These are phyloP conservation scores for Arthromyces matolae DNA, from an alignment of 768 basidiomycete genomes.

Conservation along the genomic window DNA sequence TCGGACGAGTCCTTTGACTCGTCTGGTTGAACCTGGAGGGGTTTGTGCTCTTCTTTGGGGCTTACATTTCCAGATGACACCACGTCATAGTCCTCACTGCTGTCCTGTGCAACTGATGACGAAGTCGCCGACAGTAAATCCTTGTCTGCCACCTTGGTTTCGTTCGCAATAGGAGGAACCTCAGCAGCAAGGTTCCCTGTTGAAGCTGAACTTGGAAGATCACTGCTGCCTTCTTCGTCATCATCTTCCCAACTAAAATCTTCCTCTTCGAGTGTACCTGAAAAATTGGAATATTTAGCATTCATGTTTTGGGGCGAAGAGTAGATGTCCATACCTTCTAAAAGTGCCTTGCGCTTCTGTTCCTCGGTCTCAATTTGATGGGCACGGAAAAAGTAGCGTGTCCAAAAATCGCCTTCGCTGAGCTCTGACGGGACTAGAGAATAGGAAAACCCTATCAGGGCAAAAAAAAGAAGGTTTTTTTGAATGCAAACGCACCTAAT, in stretches of 20 bases:
- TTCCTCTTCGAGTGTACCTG: constrained; percentile 72
- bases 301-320: background rate
- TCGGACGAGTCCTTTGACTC: constrained; percentile 35
- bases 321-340: constrained; percentile 52
- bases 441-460: constrained; percentile 7
- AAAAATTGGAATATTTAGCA: background rate
- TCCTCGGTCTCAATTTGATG: constrained; percentile 80
- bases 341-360: constrained; percentile 69
- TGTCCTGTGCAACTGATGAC: constrained; percentile 36
- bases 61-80: constrained; percentile 55
- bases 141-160: constrained; percentile 5
- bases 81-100: constrained; percentile 66
- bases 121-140: constrained; percentile 6
- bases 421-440: constrained; percentile 65
- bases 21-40: constrained; percentile 1
- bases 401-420: constrained; percentile 72
- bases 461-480: background rate
- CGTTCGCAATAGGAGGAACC: constrained; percentile 4
- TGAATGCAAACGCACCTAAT: constrained; percentile 47
- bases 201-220: too few relatives aligned
- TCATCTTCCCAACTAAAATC: constrained; percentile 94
- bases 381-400: constrained; percentile 84
- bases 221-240: too few relatives aligned
- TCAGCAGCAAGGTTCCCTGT: too few relatives aligned
- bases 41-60: constrained; percentile 34